These are phyloP conservation scores for Mycena alexandri DNA, from an alignment of 768 basidiomycete genomes.

Conservation along the genomic window DNA sequence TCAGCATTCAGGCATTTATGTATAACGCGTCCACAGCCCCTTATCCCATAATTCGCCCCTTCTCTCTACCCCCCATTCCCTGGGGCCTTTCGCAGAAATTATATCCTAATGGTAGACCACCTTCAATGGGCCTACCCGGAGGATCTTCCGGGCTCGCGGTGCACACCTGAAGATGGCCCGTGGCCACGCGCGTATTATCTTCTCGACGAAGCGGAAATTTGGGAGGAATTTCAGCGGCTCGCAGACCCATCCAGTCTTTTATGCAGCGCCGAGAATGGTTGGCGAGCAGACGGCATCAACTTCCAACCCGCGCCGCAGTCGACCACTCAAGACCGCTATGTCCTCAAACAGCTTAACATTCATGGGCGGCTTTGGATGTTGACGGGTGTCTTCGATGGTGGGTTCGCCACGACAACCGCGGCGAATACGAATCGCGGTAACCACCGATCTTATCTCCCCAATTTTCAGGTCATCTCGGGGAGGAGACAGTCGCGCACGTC, in stretches of 20 bases:
- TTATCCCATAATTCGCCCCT: constrained; percentile 13
- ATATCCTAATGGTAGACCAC: constrained; percentile 28
- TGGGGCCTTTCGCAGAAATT: background rate
- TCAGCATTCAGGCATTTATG: constrained; percentile 16
- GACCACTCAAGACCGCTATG: constrained; percentile 74
- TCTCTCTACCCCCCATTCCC: background rate
- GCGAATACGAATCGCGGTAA: constrained; percentile 26
- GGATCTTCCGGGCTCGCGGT: constrained; percentile 73
- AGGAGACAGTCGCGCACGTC: constrained; percentile 77
- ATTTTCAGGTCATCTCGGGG: constrained; percentile 71
- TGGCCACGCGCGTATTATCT: constrained; percentile 73
- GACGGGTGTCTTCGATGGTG: constrained; percentile 80
- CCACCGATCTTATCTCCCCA: constrained; percentile 28
- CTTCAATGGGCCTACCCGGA: constrained; percentile 63
- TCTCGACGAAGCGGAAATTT: constrained; percentile 64
- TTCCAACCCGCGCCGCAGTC: constrained; percentile 72
- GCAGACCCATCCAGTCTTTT: constrained; percentile 64
- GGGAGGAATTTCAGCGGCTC: constrained; percentile 62
- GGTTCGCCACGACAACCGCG: constrained; percentile 41
- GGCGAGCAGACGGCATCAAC: constrained; percentile 70
- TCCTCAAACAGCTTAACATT: constrained; percentile 68
- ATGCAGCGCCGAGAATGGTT: constrained; percentile 50
- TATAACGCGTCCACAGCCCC: constrained; percentile 26
- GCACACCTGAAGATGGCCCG: constrained; percentile 72
- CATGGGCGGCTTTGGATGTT: constrained; percentile 71